These are phyloP conservation scores for Drechmeria coniospora DNA, from an alignment of 2,329 filamentous ascomycete species.

Conservation along the genomic window DNA sequence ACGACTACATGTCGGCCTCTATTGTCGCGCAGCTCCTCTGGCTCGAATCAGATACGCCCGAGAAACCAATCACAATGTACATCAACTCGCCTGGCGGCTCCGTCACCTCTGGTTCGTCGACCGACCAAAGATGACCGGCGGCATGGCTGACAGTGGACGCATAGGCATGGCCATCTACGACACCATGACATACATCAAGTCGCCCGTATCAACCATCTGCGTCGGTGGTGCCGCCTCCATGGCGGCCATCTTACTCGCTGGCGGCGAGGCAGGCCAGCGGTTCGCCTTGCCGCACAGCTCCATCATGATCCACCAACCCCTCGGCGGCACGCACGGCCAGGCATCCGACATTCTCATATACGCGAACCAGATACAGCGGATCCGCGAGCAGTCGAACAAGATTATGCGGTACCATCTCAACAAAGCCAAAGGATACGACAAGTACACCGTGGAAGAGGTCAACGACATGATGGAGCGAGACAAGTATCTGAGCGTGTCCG, in stretches of 20 bases:
- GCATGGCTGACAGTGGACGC: too few species aligned
- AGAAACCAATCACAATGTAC: constrained; percentile 92
- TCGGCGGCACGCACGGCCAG: constrained; percentile 53
- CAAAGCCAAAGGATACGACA: constrained; percentile 55
- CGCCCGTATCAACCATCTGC: constrained; percentile 87
- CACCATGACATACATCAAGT: constrained; percentile 93
- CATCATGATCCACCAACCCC: constrained; percentile 95
- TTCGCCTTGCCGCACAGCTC: constrained; percentile 85
- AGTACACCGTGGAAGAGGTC: constrained; percentile 67
- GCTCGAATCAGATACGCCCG: constrained; percentile 90
- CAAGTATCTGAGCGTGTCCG: constrained; percentile 78
- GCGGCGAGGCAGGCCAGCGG: constrained; percentile 70
- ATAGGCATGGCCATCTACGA: constrained; percentile 79
- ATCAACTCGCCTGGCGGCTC: constrained; percentile 94
- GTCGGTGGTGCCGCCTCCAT: constrained; percentile 90
- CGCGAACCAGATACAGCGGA: constrained; percentile 85
- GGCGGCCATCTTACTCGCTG: constrained; percentile 77
- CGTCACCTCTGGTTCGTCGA: constrained; percentile 48
- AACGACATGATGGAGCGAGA: constrained; percentile 95
- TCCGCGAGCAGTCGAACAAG: constrained; percentile 71
- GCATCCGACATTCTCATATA: constrained; percentile 86
- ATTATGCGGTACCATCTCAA: constrained; percentile 85
- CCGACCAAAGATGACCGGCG: too few species aligned
- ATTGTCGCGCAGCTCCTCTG: constrained; percentile 93
- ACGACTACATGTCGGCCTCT: constrained; percentile 80